Percentiles rank a stretch among this genome's conserved stretches.
Evolutionary conservation across 805 yeast species (phyloP).

Genomic region (Candida tammaniensis): DNA sequence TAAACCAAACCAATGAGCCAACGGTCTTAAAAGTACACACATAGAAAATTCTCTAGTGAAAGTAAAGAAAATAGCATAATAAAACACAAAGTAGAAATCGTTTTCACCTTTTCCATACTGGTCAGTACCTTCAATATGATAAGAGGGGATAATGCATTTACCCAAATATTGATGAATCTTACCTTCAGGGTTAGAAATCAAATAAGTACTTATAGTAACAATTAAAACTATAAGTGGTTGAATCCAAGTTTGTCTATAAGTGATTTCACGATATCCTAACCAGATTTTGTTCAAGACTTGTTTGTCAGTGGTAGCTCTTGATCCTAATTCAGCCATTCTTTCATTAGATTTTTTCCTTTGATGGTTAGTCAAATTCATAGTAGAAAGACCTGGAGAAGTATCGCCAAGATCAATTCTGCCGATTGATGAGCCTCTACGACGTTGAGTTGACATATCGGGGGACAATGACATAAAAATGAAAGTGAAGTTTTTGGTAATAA

Average conservation of each 20-base stretch:
- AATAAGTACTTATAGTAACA: constrained; percentile 41
- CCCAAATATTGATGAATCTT: constrained; percentile 55
- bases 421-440: constrained; percentile 63
- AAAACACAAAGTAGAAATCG: constrained; percentile 77
- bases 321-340: constrained; percentile 29
- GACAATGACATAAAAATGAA: too few relatives aligned
- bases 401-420: constrained; percentile 79
- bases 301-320: constrained; percentile 36
- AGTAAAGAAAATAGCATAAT: constrained; percentile 83
- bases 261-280: constrained; percentile 56
- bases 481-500: too few relatives aligned
- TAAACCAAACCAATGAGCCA: constrained; percentile 57
- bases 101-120: constrained; percentile 84
- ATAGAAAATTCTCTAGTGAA: constrained; percentile 87
- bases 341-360: constrained; percentile 33
- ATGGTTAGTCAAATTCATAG: constrained; percentile 52
- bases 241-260: constrained; percentile 69
- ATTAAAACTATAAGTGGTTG: constrained; percentile 54
- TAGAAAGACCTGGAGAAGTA: constrained; percentile 62
- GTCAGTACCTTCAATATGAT: constrained; percentile 57
- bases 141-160: constrained; percentile 63
- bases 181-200: constrained; percentile 56
- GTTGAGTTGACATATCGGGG: too few relatives aligned
- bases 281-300: constrained; percentile 56
- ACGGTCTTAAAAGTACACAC: constrained; percentile 76